These are phyloP conservation scores for Micractinium conductrix DNA, from an alignment of 139 green algal genomes.

Conservation along the genomic window DNA sequence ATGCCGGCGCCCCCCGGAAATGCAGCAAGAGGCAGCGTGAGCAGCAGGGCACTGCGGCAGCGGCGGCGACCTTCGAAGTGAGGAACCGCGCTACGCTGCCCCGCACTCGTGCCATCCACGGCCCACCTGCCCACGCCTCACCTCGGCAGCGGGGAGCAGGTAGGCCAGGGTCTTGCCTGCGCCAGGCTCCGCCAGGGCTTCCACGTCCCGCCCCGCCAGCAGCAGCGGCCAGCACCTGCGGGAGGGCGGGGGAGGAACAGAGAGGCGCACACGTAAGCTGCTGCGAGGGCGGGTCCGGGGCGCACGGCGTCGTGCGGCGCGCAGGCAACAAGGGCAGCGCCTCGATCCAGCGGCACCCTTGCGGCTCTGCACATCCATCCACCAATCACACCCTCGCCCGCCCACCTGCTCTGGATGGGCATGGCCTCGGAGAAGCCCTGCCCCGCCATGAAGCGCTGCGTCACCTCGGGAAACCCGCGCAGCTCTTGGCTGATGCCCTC, in stretches of 20 bases:
- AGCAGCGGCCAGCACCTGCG: conserved; percentile 51
- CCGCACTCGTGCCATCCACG: too few relatives aligned
- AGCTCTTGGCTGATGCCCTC: conserved; percentile 20
- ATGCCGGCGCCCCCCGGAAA: too few relatives aligned
- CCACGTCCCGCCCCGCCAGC: conserved; percentile 45
- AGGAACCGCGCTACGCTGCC: too few relatives aligned
- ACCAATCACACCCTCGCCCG: conserved; percentile 19
- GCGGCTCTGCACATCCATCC: too few relatives aligned
- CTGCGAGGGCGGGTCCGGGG: too few relatives aligned
- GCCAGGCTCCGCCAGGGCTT: conserved; percentile 78
- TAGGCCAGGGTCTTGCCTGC: conserved; percentile 89
- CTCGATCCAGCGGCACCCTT: too few relatives aligned
- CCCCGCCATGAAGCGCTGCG: conserved; percentile 67
- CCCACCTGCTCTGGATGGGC: conserved; percentile 65
- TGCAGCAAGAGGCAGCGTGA: too few relatives aligned
- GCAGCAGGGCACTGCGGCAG: too few relatives aligned
- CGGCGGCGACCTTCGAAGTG: too few relatives aligned
- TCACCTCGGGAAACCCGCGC: conserved; percentile 40
- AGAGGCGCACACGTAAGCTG: not conserved
- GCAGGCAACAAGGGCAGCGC: not conserved
- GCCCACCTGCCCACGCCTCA: too few relatives aligned
- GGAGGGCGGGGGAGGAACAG: not conserved
- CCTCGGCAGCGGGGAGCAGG: conserved; percentile 66
- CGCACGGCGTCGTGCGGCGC: not conserved
- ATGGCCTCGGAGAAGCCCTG: conserved; percentile 73